These are phyloP conservation scores for Ustilago hordei DNA, from an alignment of 1,284 basidiomycete genomes.

Conservation along the genomic window DNA sequence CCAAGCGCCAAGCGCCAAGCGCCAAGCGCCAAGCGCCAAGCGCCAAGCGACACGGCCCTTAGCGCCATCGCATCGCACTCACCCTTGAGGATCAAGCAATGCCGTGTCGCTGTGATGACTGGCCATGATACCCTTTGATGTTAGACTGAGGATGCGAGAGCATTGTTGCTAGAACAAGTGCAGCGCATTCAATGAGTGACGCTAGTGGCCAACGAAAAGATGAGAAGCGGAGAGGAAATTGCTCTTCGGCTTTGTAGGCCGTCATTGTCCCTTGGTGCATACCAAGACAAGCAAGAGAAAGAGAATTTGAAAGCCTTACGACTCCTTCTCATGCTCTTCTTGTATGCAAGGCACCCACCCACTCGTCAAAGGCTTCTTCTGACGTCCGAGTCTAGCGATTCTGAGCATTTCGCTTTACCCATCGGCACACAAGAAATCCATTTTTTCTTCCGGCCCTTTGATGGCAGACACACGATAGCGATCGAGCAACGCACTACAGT, in stretches of 20 bases:
- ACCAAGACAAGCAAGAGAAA: neutral
- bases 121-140: neutral
- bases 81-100: neutral
- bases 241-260: neutral
- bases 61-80: neutral
- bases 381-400: neutral
- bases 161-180: neutral
- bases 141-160: neutral
- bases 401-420: slow-evolving; percentile 1
- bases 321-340: neutral
- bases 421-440: neutral
- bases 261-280: neutral
- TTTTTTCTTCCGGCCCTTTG: neutral
- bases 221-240: neutral
- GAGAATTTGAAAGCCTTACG: neutral
- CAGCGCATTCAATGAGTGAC: neutral
- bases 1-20: no score
- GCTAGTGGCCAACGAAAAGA: neutral
- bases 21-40: no score
- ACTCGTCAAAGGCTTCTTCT: neutral
- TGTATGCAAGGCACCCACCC: neutral
- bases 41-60: neutral
- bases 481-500: neutral
- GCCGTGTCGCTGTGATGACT: neutral
- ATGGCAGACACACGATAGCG: neutral